Evolutionary conservation across 2,329 filamentous ascomycete species (phyloP).

Genomic region (Epichloe baconii): DNA sequence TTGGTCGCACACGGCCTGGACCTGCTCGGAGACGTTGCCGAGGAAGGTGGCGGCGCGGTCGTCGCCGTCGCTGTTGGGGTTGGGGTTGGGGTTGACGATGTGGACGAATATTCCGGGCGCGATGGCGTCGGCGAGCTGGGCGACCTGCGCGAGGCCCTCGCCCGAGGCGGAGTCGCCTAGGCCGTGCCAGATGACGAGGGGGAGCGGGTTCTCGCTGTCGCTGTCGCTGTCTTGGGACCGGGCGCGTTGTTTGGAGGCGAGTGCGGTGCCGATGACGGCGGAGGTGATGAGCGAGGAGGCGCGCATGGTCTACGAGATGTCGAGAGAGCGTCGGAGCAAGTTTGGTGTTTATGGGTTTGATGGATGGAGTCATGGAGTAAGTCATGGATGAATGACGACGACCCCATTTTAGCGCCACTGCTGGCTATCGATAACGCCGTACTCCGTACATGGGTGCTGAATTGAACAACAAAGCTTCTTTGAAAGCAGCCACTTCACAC

Average conservation of each 20-base stretch:
- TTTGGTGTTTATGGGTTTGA: no score
- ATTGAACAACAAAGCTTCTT: no score
- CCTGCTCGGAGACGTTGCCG: conserved; percentile 73
- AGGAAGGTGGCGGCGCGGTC: conserved; percentile 83
- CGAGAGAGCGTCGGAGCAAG: no score
- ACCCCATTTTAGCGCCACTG: no score
- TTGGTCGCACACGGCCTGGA: conserved; percentile 64
- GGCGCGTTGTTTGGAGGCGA: conserved; percentile 18
- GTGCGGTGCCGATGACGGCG: conserved; percentile 7
- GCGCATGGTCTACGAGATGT: conserved; percentile 4
- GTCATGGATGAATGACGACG: no score
- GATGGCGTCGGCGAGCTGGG: conserved; percentile 72
- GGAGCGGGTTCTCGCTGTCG: conserved; percentile 52
- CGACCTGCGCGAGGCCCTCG: conserved; percentile 61
- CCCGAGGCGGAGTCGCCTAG: conserved; percentile 61
- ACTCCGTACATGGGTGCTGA: no score
- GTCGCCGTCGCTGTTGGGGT: conserved; percentile 25
- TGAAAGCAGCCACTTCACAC: no score
- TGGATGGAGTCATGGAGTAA: no score
- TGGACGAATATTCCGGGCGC: conserved; percentile 47
- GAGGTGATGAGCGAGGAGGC: conserved; percentile 11
- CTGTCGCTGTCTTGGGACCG: conserved; percentile 32
- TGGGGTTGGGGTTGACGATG: conserved; percentile 4
- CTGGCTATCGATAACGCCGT: no score
- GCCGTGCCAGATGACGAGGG: conserved; percentile 90